phyloP scores from a whole-genome alignment of 2,329 filamentous ascomycete species.

The Lasiodiplodia sp. region DNA sequence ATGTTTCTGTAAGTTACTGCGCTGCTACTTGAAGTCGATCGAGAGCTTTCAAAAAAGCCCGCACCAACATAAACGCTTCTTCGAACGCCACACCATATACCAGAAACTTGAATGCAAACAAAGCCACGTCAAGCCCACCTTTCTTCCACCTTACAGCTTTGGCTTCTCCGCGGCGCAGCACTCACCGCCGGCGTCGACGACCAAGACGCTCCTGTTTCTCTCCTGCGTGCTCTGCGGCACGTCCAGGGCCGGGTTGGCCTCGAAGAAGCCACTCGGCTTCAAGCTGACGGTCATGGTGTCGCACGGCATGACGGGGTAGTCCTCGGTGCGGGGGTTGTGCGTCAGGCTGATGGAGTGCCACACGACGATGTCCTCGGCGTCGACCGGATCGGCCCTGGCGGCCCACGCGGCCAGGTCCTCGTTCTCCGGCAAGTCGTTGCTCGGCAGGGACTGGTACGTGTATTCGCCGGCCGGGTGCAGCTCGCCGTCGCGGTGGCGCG shows the following conservation, averaged over 20 bases:
- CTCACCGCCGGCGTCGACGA: neutral
- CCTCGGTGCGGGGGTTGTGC: slow-evolving; percentile 51
- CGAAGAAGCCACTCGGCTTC: slow-evolving; percentile 20
- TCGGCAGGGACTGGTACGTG: slow-evolving; percentile 39
- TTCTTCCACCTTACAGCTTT: neutral
- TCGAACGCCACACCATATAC: neutral
- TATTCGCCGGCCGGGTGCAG: slow-evolving; percentile 37
- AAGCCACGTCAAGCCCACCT: neutral
- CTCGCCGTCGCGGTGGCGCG: slow-evolving; percentile 38
- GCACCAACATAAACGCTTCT: neutral
- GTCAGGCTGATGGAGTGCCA: slow-evolving; percentile 56
- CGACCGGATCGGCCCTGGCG: neutral
- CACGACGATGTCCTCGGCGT: slow-evolving; percentile 50
- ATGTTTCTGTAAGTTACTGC: too few relatives aligned
- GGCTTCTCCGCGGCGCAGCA: neutral
- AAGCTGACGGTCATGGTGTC: slow-evolving; percentile 33
- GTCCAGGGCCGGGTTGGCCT: slow-evolving; percentile 11
- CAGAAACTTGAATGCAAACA: neutral
- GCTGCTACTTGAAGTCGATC: too few relatives aligned
- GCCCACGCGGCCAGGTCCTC: slow-evolving; percentile 37
- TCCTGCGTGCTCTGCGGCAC: slow-evolving; percentile 19
- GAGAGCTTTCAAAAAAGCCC: neutral
- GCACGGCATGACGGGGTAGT: slow-evolving; percentile 43
- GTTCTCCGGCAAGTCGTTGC: slow-evolving; percentile 27
- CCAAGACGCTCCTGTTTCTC: slow-evolving; percentile 4